Conservation (phyloP, 78 protist species). For the Dictyostelium purpureum region DNA sequence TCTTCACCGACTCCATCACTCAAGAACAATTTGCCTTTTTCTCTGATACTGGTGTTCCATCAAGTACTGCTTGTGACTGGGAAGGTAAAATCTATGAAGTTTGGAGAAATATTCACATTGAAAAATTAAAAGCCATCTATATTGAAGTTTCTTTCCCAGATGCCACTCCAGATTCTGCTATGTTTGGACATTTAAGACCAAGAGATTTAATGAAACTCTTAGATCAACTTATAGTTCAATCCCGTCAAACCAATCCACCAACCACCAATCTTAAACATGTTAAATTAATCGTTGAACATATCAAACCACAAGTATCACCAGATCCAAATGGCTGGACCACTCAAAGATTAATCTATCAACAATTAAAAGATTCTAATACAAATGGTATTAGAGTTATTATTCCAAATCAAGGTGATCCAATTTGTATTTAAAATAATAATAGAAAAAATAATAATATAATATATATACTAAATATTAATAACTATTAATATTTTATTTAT, state of each 20-base stretch:
- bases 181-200: slow-evolving; percentile 59
- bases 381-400: slow-evolving; percentile 23
- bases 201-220: slow-evolving; percentile 36
- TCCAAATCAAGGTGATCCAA: slow-evolving; percentile 67
- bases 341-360: slow-evolving; percentile 24
- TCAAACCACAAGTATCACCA: slow-evolving; percentile 36
- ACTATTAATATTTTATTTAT: too few relatives aligned
- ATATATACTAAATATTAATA: too few relatives aligned
- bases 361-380: slow-evolving; percentile 15
- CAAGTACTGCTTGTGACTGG: slow-evolving; percentile 25
- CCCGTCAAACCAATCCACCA: neutral
- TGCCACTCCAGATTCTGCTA: neutral
- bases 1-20: slow-evolving; percentile 9
- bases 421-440: slow-evolving; percentile 27
- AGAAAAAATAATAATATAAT: neutral
- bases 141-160: slow-evolving; percentile 35
- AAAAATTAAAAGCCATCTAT: slow-evolving; percentile 34
- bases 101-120: slow-evolving; percentile 25
- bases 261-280: neutral
- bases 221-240: neutral
- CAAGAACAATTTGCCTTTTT: slow-evolving; percentile 47
- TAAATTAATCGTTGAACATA: slow-evolving; percentile 51
- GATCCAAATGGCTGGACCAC: neutral
- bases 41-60: slow-evolving; percentile 66
- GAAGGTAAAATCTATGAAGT: slow-evolving; percentile 23